Base-by-base conservation (phyloP, 2,329 filamentous ascomycete genomes). In the Penicillium oxalicum region DNA sequence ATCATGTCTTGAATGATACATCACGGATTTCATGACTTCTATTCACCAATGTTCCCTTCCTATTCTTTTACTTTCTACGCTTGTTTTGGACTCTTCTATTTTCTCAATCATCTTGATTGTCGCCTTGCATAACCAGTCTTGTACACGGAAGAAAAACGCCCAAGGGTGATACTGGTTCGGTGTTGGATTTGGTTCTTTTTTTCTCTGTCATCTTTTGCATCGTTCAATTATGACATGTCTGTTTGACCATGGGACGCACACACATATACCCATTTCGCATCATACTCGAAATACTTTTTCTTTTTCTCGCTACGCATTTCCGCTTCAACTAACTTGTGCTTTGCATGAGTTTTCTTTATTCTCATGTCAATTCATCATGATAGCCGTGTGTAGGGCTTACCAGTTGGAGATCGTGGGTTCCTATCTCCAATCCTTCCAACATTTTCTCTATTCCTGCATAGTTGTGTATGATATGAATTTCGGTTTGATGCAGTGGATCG, bases 261-360 rank as follows among this genome's bases (percentile, higher is more conserved):
- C 13, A 49, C 29, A 46, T 41, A 49, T 49, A 49, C 47, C 47
- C 38, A 27, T 36, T 42, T 25, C 36, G 41, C 38, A 39, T 46
- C 8, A n/a, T 32, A 32, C 42, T 12, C 36, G 37, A 41, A 18
- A 38, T 9, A 38, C 26, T 27, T n/a, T 4, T 49, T 40, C 18
- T 34, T 13, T 2, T 39, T 9, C 6, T 24, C 7, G 12, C 7
- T 34, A 3, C 32, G 29, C 2, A 8, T 33, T 25, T 32, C 24
- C 4, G 2, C 26, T 11, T 5, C 9, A 9, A 34, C n/a, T 25
- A 25, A 11, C 26, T 5, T 13, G 6, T 18, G 6, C 26, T 40
- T 5, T 29, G 11, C 18, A 11, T 41, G 11, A 11, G 29, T 27
- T n/a, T n/a, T n/a, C 12, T 12, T 18, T 18, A n/a, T 39, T 27